Conservation (phyloP, 495 filamentous ascomycete species). For the Lophiotrema nucula region DNA sequence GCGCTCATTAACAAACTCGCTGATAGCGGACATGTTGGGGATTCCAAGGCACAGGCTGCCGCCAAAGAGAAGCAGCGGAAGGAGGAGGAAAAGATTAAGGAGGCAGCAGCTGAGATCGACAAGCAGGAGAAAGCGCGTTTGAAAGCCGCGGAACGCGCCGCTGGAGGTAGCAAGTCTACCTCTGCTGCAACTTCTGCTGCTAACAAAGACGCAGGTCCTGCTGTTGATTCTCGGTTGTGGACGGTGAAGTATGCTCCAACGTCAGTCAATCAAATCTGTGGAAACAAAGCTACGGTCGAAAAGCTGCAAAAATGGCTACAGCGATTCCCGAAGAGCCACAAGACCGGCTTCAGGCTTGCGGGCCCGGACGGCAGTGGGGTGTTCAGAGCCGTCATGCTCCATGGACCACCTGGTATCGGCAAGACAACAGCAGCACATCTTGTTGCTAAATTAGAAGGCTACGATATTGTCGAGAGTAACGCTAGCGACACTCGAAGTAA, state of each 20-base stretch:
- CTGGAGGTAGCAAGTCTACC: slow-evolving; percentile 45
- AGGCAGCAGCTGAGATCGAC: slow-evolving; percentile 82
- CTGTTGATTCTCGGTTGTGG: slow-evolving; percentile 74
- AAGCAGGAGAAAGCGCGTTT: slow-evolving; percentile 45
- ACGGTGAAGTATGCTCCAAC: slow-evolving; percentile 94
- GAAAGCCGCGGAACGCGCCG: not conserved
- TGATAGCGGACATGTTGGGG: slow-evolving; percentile 75
- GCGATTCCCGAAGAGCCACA: slow-evolving; percentile 72
- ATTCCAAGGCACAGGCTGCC: slow-evolving; percentile 73
- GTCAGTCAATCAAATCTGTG: slow-evolving; percentile 81
- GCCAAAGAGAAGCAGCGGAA: slow-evolving; percentile 72
- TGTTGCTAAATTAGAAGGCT: slow-evolving; percentile 88
- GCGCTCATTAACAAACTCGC: slow-evolving; percentile 81
- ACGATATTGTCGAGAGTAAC: slow-evolving; percentile 90
- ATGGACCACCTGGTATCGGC: slow-evolving; percentile 93
- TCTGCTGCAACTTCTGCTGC: slow-evolving; percentile 40
- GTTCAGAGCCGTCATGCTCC: slow-evolving; percentile 83
- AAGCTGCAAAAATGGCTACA: slow-evolving; percentile 84
- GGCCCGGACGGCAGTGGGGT: slow-evolving; percentile 78
- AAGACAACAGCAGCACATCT: slow-evolving; percentile 98
- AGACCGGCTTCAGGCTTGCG: slow-evolving; percentile 69
- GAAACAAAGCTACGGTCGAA: slow-evolving; percentile 89
- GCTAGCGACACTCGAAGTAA: slow-evolving; percentile 98
- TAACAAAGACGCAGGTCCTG: slow-evolving; percentile 27
- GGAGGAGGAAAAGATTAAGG: slow-evolving; percentile 71